Evolutionary conservation across 2,329 filamentous ascomycete genomes (phyloP), one percentile per base, ranked within the genome.

Genomic region (Grosmannia serpens): DNA sequence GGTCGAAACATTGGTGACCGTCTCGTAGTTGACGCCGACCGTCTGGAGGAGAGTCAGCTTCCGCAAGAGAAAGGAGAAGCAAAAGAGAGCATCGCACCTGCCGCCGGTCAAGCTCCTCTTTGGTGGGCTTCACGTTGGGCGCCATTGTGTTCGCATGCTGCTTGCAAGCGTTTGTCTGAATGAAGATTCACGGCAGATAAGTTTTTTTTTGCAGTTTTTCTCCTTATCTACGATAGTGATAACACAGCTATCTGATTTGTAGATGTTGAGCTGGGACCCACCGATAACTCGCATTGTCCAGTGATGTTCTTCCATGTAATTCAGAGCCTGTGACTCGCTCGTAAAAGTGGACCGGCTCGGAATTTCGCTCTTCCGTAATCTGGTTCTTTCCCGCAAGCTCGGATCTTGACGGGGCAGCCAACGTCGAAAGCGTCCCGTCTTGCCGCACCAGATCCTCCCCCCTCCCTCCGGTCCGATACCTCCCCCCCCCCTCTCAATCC

Each of bases 1-100:
- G 53, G 91, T 94, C 62, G 86, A 82, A 66, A 92, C 88, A 75
- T 97, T 85, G 65, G 87, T 88, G 68, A 99, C 88, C 26, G 89
- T 96, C 74, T 99, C 94, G 65, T 85, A 78, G 72, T 94, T 89
- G 74, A 99, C 85, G 65, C 86, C 84, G 68, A 99, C 86, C 66
- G 89, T 87, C 88, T 96, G 66, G 5, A 50, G 56, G 15, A 54
- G 22, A 20, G 47, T 2, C 13, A 26, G 2, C 38, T 20, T 13
- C 5, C 49, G 5, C 29, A 26, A 27, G 11, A 55, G 26, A 22
- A 24, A 52, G 2, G 0, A 44, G 3, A 44, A n/a, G n/a, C 47
- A 8, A 35, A 5, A 26, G 26, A 29, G 2, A 10, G 8, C 22
- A 33, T 64, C 73, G 63, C 71, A 85, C 84, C 71, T 82, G 86